Evolutionary conservation across 106 monocot genomes (phyloP), one percentile per base, ranked within the genome.

Genomic region (Gastrodia elata): DNA sequence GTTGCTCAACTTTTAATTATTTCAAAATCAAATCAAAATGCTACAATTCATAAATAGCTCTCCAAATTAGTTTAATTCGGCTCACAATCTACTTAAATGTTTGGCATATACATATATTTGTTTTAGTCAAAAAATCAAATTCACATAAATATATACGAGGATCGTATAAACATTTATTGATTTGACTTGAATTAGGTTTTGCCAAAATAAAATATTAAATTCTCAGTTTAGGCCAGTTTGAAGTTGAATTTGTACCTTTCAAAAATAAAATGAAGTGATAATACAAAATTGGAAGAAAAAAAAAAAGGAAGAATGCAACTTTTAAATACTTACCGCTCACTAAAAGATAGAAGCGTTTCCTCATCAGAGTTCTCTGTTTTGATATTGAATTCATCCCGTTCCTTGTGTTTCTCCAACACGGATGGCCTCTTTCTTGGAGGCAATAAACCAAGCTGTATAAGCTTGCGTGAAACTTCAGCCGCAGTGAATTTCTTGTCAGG

Each of bases 391-490:
- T 73, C 73, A 6, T 52, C 64, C 18, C 78, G 39, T 30, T 24
- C 48, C 11, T 61, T 61, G 34, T 30, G 40, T 5, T 80, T 75
- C n/a, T 15, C 24, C 18, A 36, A 49, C 72, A 52, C 40, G 46
- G 72, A 40, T 64, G 76, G 65, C 27, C 33, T 80, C 65, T 55
- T 78, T 27, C 33, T 38, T 44, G 27, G 68, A 76, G 84, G 75
- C 43, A 74, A 38, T 64, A 91, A 77, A 36, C 91, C 91, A 39
- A 91, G 91, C 70, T 87, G 76, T 77, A 80, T 84, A 35, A 91
- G 87, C 68, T 91, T 87, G 11, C 74, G 77, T 16, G 81, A 81
- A 77, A 91, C 74, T 81, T 91, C 83, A 14, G 81, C 78, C 10
- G 87, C 73, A 68, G 82, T 83, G 42, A 79, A 82, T 59, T 55